A percentile compares a stretch with the other conserved stretches of the same genome.
Evolutionary conservation across 106 monocot species (phyloP).

Genomic region (Platanthera guangdongensis): DNA sequence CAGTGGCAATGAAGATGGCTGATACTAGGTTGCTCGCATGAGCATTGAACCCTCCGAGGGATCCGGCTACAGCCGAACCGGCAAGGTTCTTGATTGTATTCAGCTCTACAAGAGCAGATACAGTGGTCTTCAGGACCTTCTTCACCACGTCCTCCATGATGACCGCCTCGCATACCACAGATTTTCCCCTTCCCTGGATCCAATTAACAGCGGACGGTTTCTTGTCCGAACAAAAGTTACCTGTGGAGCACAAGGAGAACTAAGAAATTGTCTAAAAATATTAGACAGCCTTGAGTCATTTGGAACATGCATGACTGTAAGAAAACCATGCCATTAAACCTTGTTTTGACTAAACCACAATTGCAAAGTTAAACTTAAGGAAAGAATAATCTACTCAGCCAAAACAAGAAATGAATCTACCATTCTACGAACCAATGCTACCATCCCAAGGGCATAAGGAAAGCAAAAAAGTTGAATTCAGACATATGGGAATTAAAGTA

Average conservation of each 20-base stretch:
- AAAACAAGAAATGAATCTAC: background rate
- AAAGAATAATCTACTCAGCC: background rate
- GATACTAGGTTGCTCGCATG: conserved; percentile 87
- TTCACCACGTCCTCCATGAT: conserved; percentile 58
- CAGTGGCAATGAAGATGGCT: conserved; percentile 78
- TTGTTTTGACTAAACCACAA: too few relatives aligned
- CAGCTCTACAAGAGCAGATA: conserved; percentile 60
- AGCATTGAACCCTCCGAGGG: conserved; percentile 87
- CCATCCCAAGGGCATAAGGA: background rate
- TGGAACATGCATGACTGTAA: too few relatives aligned
- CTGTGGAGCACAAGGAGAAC: background rate
- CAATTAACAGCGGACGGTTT: conserved; percentile 19
- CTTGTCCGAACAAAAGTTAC: conserved; percentile 18
- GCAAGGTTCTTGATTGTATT: conserved; percentile 81
- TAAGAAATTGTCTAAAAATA: background rate
- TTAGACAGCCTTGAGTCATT: background rate
- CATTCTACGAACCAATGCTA: background rate
- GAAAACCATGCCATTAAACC: too few relatives aligned
- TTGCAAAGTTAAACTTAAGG: background rate
- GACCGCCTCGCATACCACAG: conserved; percentile 21
- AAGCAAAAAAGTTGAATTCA: too few relatives aligned
- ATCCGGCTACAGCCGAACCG: conserved; percentile 75
- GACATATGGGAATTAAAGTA: too few relatives aligned
- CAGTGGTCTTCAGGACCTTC: conserved; percentile 71
- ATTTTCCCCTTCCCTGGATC: conserved; percentile 16